Percentiles rank a stretch among this genome's conserved stretches.
Conservation (phyloP, 1,284 basidiomycete genomes). For the Microbotryum lychnidis-dioicae region DNA sequence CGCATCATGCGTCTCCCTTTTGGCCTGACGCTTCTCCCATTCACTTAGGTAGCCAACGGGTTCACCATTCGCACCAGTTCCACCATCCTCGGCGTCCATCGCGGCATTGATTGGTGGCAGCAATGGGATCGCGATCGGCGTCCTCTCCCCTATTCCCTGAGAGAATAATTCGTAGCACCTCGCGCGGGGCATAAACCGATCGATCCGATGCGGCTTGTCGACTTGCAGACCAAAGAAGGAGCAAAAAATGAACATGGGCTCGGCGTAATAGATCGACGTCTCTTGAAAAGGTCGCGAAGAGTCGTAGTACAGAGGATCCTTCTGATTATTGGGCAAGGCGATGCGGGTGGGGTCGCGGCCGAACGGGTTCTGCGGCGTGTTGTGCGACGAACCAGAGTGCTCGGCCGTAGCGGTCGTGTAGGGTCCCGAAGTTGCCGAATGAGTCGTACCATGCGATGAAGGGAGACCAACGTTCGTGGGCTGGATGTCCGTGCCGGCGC, state of each 20-base stretch:
- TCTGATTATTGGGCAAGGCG: constrained; percentile 23
- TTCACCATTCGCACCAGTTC: background rate
- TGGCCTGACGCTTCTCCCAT: constrained; percentile 19
- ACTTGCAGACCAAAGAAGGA: constrained; percentile 30
- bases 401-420: background rate
- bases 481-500: no score
- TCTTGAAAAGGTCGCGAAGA: constrained; percentile 5
- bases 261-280: constrained; percentile 50
- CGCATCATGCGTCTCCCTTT: constrained; percentile 30
- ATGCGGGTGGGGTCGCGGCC: background rate
- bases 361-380: background rate
- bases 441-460: constrained; percentile 4
- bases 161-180: constrained; percentile 72
- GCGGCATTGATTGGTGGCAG: constrained; percentile 10
- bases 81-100: background rate
- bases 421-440: constrained; percentile 10
- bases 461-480: background rate
- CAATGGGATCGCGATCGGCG: constrained; percentile 22
- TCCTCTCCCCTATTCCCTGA: constrained; percentile 45
- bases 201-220: constrained; percentile 75
- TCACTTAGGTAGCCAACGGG: constrained; percentile 12
- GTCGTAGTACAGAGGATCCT: constrained; percentile 31
- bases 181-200: constrained; percentile 83
- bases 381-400: background rate
- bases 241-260: constrained; percentile 39